phyloP scores from a whole-genome alignment of 2,329 filamentous ascomycete species.

The Exophiala lecanii-corni region DNA sequence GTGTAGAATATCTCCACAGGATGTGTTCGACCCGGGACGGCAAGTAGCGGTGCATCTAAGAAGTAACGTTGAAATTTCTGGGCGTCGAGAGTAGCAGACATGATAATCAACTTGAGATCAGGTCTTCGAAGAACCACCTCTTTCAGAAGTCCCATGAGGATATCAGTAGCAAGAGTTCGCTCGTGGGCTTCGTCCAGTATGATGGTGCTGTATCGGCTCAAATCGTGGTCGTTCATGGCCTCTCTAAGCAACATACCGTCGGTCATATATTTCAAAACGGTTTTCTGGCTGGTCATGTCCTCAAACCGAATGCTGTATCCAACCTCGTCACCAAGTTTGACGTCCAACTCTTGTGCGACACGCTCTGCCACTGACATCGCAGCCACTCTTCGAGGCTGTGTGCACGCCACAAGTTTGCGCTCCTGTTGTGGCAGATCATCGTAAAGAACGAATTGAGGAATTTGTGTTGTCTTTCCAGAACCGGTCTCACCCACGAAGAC shows the following conservation, averaged over 20 bases:
- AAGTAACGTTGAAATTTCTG: slow-evolving; percentile 99
- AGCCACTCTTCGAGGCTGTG: slow-evolving; percentile 93
- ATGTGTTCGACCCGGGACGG: slow-evolving; percentile 90
- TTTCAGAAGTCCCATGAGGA: slow-evolving; percentile 94
- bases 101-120: slow-evolving; percentile 97
- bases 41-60: slow-evolving; percentile 84
- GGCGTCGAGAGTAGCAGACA: slow-evolving; percentile 95
- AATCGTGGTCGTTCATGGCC: slow-evolving; percentile 90
- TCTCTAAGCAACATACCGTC: slow-evolving; percentile 97
- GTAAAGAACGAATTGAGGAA: slow-evolving; percentile 95
- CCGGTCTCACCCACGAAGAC: slow-evolving; percentile 99
- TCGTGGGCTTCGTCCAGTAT: slow-evolving; percentile 99
- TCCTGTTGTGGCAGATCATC: slow-evolving; percentile 87
- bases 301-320: slow-evolving; percentile 99
- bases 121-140: slow-evolving; percentile 75
- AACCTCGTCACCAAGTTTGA: slow-evolving; percentile 85
- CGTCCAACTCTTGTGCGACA: slow-evolving; percentile 95
- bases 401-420: slow-evolving; percentile 91
- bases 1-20: slow-evolving; percentile 99
- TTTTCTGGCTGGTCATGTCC: slow-evolving; percentile 83
- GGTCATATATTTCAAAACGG: slow-evolving; percentile 98
- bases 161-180: slow-evolving; percentile 92
- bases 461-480: slow-evolving; percentile 98
- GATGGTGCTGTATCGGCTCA: slow-evolving; percentile 92
- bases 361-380: slow-evolving; percentile 98